phyloP scores from a whole-genome alignment of 2,329 filamentous ascomycete genomes.

The Aspergillus sp. region DNA sequence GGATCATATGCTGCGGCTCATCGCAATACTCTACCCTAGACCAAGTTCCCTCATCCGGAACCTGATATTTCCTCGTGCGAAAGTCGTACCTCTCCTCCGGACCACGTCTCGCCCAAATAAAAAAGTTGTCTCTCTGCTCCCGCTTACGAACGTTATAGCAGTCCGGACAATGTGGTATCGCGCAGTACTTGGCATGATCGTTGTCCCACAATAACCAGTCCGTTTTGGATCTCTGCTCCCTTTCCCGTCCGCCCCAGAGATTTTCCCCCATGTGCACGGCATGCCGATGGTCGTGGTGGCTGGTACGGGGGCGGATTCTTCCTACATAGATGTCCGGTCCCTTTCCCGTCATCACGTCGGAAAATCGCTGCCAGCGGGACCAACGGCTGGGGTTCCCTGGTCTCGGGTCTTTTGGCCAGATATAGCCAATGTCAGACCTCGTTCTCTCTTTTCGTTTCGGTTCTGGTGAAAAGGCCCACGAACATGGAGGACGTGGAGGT shows the following conservation, averaged over 20 bases:
- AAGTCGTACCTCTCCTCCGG: slow-evolving; percentile 32
- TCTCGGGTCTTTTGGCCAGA: slow-evolving; percentile 41
- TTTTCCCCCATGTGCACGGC: neutral
- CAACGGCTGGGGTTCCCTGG: slow-evolving; percentile 33
- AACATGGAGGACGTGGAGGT: too few relatives aligned
- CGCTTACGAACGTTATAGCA: neutral
- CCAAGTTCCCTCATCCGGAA: slow-evolving; percentile 32
- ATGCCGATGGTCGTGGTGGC: neutral
- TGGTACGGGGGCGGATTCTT: slow-evolving; percentile 9
- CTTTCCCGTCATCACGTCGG: slow-evolving; percentile 38
- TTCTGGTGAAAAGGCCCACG: too few relatives aligned
- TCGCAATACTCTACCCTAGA: slow-evolving; percentile 30
- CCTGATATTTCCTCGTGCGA: slow-evolving; percentile 29
- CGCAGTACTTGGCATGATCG: neutral
- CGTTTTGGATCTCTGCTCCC: neutral
- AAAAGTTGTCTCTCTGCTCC: slow-evolving; percentile 12
- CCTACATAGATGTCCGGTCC: slow-evolving; percentile 47
- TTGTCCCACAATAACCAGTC: neutral
- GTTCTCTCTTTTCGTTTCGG: neutral
- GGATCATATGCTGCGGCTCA: slow-evolving; percentile 22
- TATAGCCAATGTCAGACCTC: slow-evolving; percentile 23
- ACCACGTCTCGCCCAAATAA: slow-evolving; percentile 23
- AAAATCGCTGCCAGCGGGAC: slow-evolving; percentile 31
- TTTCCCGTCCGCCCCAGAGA: neutral
- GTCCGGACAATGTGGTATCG: neutral